Evolutionary conservation across 163 green algal genomes (phyloP).

Genomic region (Chloromonas sp.): DNA sequence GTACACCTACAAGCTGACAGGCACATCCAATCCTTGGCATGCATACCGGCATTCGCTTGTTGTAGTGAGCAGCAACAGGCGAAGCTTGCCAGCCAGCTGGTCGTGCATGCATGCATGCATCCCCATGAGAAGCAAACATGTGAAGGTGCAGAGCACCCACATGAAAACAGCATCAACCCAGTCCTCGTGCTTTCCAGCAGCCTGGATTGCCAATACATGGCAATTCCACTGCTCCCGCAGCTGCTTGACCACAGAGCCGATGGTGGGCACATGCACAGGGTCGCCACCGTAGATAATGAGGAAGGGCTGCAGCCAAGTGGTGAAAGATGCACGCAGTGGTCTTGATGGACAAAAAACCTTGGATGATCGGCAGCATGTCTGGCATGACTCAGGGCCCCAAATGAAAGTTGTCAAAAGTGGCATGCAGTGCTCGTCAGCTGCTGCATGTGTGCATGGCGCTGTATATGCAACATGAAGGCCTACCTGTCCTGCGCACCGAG

Average conservation of each 20-base stretch:
- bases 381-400: too few relatives aligned
- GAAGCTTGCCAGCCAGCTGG: too few relatives aligned
- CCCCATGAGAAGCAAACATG: neutral
- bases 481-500: neutral
- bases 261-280: constrained; percentile 10
- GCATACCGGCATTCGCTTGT: neutral
- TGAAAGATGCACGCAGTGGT: neutral
- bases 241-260: constrained; percentile 3
- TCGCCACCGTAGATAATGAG: constrained; percentile 16
- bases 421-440: neutral
- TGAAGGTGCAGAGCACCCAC: neutral
- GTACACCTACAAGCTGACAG: neutral
- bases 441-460: too few relatives aligned
- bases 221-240: constrained; percentile 4
- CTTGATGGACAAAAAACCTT: too few relatives aligned
- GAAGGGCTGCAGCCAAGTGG: constrained; percentile 5
- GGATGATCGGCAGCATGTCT: too few relatives aligned
- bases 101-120: neutral
- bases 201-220: constrained; percentile 8
- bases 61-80: neutral
- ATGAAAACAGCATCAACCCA: constrained; percentile 12
- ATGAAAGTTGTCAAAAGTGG: neutral
- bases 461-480: neutral
- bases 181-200: constrained; percentile 9
- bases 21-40: neutral